phyloP scores from a whole-genome alignment of 805 yeast species.

The Lipomyces sp. region DNA sequence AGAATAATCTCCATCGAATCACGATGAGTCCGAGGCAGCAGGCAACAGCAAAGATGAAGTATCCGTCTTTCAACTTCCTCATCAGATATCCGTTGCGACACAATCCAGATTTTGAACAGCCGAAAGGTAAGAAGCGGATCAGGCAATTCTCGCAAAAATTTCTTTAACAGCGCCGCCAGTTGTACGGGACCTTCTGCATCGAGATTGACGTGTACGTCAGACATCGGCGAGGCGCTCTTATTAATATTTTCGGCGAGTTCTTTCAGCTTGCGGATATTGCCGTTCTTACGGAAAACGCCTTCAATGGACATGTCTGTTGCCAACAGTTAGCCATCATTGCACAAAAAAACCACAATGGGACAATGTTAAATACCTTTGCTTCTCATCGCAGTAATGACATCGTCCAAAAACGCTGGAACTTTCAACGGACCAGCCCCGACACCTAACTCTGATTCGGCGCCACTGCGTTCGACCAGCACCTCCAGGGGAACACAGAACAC shows the following conservation, averaged over 20 bases:
- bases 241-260: conserved; percentile 73
- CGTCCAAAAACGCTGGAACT: conserved; percentile 85
- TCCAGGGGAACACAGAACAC: conserved; percentile 82
- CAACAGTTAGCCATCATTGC: not conserved
- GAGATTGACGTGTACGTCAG: conserved; percentile 9
- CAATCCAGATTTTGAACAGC: conserved; percentile 68
- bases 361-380: conserved; percentile 80
- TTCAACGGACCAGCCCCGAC: conserved; percentile 75
- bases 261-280: conserved; percentile 80
- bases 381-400: conserved; percentile 73
- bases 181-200: conserved; percentile 78
- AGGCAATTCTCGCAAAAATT: conserved; percentile 87
- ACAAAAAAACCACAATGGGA: no score
- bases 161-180: conserved; percentile 86
- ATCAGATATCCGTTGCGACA: conserved; percentile 41
- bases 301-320: conserved; percentile 66
- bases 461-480: conserved; percentile 61
- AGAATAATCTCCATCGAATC: conserved; percentile 82
- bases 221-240: conserved; percentile 52
- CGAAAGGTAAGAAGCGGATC: conserved; percentile 79
- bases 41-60: conserved; percentile 62
- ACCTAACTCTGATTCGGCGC: conserved; percentile 80
- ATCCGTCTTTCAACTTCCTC: conserved; percentile 49
- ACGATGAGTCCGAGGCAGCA: conserved; percentile 77
- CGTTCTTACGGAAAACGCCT: conserved; percentile 94